Evolutionary conservation across 177 flowering plant genomes (phyloP).

Genomic region (Vitis hybrid): DNA sequence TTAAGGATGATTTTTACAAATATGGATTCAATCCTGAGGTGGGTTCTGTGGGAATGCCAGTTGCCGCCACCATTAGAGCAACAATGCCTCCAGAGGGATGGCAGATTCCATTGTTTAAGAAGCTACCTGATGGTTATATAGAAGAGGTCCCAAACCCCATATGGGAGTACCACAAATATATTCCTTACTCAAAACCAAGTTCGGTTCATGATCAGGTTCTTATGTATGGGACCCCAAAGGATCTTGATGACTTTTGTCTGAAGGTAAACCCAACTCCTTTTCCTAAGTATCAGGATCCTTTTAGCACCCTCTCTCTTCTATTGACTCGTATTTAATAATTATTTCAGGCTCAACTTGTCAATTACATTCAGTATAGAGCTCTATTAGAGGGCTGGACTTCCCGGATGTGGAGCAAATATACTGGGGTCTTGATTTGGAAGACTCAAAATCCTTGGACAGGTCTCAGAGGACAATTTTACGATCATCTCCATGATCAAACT

Average conservation of each 20-base stretch:
- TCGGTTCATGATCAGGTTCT: conserved; percentile 76
- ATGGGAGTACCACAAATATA: conserved; percentile 94
- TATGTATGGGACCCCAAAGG: conserved; percentile 70
- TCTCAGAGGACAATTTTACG: conserved; percentile 95
- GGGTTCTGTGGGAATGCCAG: conserved; percentile 95
- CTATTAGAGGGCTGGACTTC: conserved; percentile 94
- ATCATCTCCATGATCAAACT: conserved; percentile 95
- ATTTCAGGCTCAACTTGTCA: conserved; percentile 89
- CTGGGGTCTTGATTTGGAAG: conserved; percentile 96
- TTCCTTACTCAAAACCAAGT: conserved; percentile 87
- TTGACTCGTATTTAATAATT: conserved; percentile 5
- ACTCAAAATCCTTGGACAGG: conserved; percentile 98
- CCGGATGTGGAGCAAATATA: conserved; percentile 94
- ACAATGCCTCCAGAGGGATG: conserved; percentile 96
- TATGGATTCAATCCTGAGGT: conserved; percentile 99
- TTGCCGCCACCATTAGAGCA: conserved; percentile 93
- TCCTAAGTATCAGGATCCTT: neutral
- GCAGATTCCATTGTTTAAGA: conserved; percentile 78
- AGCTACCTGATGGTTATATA: conserved; percentile 52
- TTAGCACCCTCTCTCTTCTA: neutral
- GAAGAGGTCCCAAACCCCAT: conserved; percentile 88
- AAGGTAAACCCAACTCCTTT: conserved; percentile 48
- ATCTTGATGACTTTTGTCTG: conserved; percentile 92
- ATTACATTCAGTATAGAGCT: conserved; percentile 91
- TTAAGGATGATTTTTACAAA: conserved; percentile 64